These are phyloP conservation scores for Podaxis sp. DNA, from an alignment of 768 basidiomycete species.

Conservation along the genomic window DNA sequence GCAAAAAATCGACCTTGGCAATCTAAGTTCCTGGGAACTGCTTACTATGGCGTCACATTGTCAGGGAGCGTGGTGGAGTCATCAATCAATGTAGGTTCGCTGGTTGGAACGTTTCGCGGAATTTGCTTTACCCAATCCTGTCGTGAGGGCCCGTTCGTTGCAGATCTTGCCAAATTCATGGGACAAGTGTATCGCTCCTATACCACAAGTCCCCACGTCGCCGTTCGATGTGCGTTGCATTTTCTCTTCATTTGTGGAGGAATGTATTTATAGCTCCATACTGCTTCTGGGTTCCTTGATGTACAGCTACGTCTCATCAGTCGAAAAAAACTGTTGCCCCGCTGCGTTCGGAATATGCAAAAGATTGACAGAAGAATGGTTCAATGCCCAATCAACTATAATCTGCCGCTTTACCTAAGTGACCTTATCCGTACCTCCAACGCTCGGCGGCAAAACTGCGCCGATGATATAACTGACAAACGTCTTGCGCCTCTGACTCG, in stretches of 20 bases:
- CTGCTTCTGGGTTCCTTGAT: conserved; percentile 14
- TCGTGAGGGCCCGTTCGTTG: not conserved
- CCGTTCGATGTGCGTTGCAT: not conserved
- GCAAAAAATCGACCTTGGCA: conserved; percentile 3
- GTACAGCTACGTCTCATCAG: conserved; percentile 6
- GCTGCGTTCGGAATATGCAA: conserved; percentile 16
- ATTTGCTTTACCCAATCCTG: conserved; percentile 13
- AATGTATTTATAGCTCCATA: conserved; percentile 15
- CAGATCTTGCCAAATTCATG: conserved; percentile 4
- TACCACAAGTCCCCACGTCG: not conserved
- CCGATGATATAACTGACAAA: conserved; percentile 9
- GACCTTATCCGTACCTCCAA: not conserved
- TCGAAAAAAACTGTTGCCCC: conserved; percentile 8
- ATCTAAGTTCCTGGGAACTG: conserved; percentile 9
- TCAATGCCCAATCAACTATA: not conserved
- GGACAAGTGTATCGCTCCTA: not conserved
- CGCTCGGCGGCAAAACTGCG: conserved; percentile 11
- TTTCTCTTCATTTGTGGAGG: not conserved
- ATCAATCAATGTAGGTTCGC: conserved; percentile 8
- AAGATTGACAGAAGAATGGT: conserved; percentile 12
- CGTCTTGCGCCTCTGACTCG: not conserved
- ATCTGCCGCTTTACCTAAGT: conserved; percentile 11
- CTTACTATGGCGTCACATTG: conserved; percentile 13
- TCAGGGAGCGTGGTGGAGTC: conserved; percentile 11
- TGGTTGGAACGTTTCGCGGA: conserved; percentile 6